phyloP scores from a whole-genome alignment of 768 basidiomycete genomes.

The Clitopilus hobsonii region DNA sequence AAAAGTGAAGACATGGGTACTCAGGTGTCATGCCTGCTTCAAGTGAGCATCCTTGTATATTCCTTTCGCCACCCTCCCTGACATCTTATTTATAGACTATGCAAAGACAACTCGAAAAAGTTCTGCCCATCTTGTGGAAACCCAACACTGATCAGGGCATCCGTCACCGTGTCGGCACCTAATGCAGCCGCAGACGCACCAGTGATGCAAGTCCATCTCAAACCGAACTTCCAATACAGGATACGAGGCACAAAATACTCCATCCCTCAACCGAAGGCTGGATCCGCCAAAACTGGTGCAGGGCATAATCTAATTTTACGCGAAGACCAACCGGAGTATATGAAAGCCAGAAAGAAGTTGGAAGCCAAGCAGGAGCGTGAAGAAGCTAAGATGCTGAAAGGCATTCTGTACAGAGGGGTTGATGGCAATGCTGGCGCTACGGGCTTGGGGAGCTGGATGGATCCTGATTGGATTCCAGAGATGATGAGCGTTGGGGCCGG shows the following conservation, averaged over 20 bases:
- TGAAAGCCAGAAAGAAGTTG: slow-evolving; percentile 73
- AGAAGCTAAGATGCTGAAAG: slow-evolving; percentile 69
- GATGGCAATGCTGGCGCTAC: slow-evolving; percentile 45
- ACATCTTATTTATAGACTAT: slow-evolving; percentile 54
- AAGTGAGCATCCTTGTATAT: slow-evolving; percentile 86
- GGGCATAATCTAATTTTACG: slow-evolving; percentile 84
- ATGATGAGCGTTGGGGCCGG: slow-evolving; percentile 63
- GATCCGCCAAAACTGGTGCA: slow-evolving; percentile 77
- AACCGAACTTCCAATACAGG: slow-evolving; percentile 92
- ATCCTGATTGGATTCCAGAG: slow-evolving; percentile 91
- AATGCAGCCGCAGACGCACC: slow-evolving; percentile 56
- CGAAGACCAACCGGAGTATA: slow-evolving; percentile 89
- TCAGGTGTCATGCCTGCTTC: slow-evolving; percentile 98
- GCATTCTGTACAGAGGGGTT: slow-evolving; percentile 43
- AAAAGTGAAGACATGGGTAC: slow-evolving; percentile 91
- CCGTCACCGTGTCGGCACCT: slow-evolving; percentile 78
- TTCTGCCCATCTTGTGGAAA: slow-evolving; percentile 99
- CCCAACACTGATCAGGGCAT: slow-evolving; percentile 83
- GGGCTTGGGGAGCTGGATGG: slow-evolving; percentile 80
- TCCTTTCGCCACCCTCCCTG: neutral
- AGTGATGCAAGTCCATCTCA: slow-evolving; percentile 85
- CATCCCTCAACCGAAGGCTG: slow-evolving; percentile 87
- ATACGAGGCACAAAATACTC: slow-evolving; percentile 88
- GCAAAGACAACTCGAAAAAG: slow-evolving; percentile 90
- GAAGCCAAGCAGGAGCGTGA: slow-evolving; percentile 75